Evolutionary conservation across 139 green algal species (phyloP).

Genomic region (Micromonas pusilla): DNA sequence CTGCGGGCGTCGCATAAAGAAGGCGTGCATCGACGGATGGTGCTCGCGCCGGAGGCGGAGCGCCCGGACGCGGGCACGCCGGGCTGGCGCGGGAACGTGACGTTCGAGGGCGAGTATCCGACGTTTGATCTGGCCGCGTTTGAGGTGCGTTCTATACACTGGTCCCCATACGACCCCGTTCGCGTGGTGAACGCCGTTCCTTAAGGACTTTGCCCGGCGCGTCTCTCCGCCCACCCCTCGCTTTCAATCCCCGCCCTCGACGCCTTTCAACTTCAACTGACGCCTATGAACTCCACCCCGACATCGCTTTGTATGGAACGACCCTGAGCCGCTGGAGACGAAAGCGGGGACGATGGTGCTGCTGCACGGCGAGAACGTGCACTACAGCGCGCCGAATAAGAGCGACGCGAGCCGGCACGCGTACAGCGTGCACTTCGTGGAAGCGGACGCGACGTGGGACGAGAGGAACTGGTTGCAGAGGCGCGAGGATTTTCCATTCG

Average conservation of each 20-base stretch:
- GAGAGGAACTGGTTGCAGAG: slow-evolving; percentile 76
- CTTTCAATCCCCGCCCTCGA: no score
- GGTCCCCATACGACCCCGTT: no score
- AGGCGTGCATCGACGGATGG: slow-evolving; percentile 37
- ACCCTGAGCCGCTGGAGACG: slow-evolving; percentile 68
- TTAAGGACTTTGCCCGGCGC: no score
- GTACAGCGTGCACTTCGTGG: slow-evolving; percentile 76
- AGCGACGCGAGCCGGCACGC: slow-evolving; percentile 54
- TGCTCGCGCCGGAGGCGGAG: slow-evolving; percentile 30
- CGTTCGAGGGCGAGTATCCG: slow-evolving; percentile 46
- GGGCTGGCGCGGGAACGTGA: not conserved
- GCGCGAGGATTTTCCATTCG: slow-evolving; percentile 47
- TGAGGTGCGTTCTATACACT: no score
- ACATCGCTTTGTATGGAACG: no score
- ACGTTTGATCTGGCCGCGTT: slow-evolving; percentile 54
- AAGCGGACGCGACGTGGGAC: slow-evolving; percentile 49
- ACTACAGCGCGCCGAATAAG: slow-evolving; percentile 49
- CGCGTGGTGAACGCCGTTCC: no score
- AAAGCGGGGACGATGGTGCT: slow-evolving; percentile 72
- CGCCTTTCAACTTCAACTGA: no score
- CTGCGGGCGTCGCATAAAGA: slow-evolving; percentile 49
- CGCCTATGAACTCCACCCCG: no score
- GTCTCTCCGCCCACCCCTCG: no score
- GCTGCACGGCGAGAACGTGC: slow-evolving; percentile 72
- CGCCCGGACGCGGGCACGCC: not conserved